Conservation (phyloP, 306 rosid species). For the Cucumis cinereus region DNA sequence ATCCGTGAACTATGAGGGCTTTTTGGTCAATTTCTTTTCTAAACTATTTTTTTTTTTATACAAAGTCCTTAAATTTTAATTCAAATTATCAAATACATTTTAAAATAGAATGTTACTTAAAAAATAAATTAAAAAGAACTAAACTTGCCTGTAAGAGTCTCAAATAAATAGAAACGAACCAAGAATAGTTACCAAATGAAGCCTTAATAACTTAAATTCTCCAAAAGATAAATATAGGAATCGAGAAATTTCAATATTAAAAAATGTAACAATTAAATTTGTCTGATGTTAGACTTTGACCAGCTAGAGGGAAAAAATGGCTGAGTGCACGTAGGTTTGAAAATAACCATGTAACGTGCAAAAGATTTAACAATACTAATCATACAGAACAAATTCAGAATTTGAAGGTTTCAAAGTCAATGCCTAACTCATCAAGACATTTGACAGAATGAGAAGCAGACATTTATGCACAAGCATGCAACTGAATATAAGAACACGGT, state of each 20-base stretch:
- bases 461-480: not conserved
- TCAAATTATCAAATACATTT: not conserved
- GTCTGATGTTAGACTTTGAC: not conserved
- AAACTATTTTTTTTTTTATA: not conserved
- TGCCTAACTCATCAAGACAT: not conserved
- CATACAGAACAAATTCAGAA: not conserved
- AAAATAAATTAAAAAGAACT: too few relatives aligned
- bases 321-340: not conserved
- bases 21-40: not conserved
- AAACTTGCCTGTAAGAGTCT: not conserved
- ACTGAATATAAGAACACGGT: not conserved
- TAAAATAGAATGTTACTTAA: not conserved
- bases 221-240: not conserved
- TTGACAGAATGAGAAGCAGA: not conserved
- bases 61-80: not conserved
- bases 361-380: not conserved
- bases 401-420: slow-evolving; percentile 1
- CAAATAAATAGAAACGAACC: not conserved
- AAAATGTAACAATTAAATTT: not conserved
- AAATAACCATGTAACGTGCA: not conserved
- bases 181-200: not conserved
- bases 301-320: not conserved
- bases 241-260: not conserved
- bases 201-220: not conserved
- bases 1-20: not conserved